A percentile compares a stretch with the other conserved stretches of the same genome.
These are phyloP conservation scores for Fusarium decemcellulare DNA, from an alignment of 2,329 filamentous ascomycete species.

Conservation along the genomic window DNA sequence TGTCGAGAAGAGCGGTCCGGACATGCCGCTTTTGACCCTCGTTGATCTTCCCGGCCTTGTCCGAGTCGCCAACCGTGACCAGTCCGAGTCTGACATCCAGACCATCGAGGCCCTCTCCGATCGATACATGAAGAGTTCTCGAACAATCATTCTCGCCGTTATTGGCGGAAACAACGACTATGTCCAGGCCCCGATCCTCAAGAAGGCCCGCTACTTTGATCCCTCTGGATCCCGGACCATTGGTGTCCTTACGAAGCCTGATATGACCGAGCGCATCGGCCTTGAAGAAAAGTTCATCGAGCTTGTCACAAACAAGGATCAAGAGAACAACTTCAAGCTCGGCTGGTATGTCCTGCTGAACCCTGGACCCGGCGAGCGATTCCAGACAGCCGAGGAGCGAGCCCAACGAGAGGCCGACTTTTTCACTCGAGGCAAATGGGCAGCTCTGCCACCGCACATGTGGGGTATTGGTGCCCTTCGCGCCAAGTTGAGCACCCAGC, in stretches of 20 bases:
- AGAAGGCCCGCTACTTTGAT: conserved; percentile 66
- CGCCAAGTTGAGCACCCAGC: conserved; percentile 64
- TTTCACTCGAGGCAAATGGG: conserved; percentile 65
- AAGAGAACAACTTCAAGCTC: conserved; percentile 64
- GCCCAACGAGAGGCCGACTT: conserved; percentile 61
- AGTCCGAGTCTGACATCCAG: conserved; percentile 66
- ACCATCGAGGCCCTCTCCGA: conserved; percentile 67
- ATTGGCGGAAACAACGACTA: conserved; percentile 70
- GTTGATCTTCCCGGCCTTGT: conserved; percentile 74
- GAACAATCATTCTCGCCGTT: conserved; percentile 69
- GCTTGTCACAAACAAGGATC: conserved; percentile 65
- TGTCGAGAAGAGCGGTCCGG: conserved; percentile 71
- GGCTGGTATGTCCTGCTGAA: conserved; percentile 68
- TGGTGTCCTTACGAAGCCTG: conserved; percentile 67
- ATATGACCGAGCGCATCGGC: conserved; percentile 67
- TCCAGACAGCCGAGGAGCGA: conserved; percentile 59
- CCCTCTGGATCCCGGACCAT: conserved; percentile 64
- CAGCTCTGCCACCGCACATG: conserved; percentile 61
- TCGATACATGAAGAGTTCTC: conserved; percentile 68
- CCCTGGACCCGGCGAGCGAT: conserved; percentile 62
- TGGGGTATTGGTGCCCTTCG: conserved; percentile 63
- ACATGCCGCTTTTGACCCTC: conserved; percentile 71
- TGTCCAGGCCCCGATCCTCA: conserved; percentile 66
- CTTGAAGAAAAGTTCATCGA: conserved; percentile 68
- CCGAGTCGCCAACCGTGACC: conserved; percentile 65